Percentiles rank a stretch among this genome's conserved stretches.
These are phyloP conservation scores for Zygosaccharomyces rouxii DNA, from an alignment of 805 yeast genomes.

Conservation along the genomic window DNA sequence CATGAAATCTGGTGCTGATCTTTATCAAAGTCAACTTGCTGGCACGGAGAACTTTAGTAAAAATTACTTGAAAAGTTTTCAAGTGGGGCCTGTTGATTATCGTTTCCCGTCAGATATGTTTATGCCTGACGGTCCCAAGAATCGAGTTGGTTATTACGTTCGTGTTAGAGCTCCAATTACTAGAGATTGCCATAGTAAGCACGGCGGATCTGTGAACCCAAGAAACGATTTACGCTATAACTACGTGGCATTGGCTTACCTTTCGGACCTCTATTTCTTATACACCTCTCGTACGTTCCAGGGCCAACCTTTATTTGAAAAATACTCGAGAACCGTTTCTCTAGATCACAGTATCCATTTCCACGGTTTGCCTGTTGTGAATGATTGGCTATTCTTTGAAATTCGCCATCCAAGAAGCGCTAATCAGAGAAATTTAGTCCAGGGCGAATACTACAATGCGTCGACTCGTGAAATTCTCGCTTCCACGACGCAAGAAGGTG, in stretches of 20 bases:
- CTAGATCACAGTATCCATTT: constrained; percentile 66
- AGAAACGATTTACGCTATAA: constrained; percentile 36
- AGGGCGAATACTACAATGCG: constrained; percentile 52
- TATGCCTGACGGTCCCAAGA: constrained; percentile 18
- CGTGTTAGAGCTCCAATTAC: constrained; percentile 20
- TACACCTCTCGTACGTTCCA: constrained; percentile 50
- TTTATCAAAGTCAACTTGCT: constrained; percentile 18
- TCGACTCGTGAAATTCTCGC: constrained; percentile 50
- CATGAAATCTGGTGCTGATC: constrained; percentile 19
- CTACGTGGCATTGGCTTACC: constrained; percentile 54
- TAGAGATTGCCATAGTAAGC: background rate
- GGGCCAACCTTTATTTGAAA: constrained; percentile 42
- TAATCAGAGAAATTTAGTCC: constrained; percentile 50
- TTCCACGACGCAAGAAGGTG: constrained; percentile 63
- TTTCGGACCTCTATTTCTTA: constrained; percentile 55
- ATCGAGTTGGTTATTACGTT: constrained; percentile 27
- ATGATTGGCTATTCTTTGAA: constrained; percentile 50
- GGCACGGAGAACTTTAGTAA: constrained; percentile 10
- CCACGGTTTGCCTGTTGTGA: constrained; percentile 44
- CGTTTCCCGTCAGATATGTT: constrained; percentile 36
- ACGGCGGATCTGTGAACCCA: constrained; percentile 16
- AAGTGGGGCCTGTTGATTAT: constrained; percentile 34
- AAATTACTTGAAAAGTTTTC: constrained; percentile 33
- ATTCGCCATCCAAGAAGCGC: constrained; percentile 47
- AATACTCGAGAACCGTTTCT: constrained; percentile 49